Evolutionary conservation across 2,329 filamentous ascomycete species (phyloP).

Genomic region (Diaporthe nobilis): DNA sequence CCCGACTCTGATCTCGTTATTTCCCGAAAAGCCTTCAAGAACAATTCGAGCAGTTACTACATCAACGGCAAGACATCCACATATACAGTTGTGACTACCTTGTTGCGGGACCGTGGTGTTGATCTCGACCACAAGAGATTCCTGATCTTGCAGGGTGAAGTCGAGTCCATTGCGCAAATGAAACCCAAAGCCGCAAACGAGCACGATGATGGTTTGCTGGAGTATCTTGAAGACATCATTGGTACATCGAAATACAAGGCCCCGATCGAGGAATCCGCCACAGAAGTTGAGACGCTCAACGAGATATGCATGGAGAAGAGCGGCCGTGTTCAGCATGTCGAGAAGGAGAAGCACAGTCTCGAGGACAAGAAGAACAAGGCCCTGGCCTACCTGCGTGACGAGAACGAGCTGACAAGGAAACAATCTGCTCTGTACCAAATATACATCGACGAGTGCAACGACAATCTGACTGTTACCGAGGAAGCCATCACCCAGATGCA

Average conservation of each 20-base stretch:
- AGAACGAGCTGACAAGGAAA: constrained; percentile 92
- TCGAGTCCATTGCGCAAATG: constrained; percentile 99
- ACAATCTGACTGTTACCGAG: constrained; percentile 89
- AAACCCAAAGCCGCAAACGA: constrained; percentile 96
- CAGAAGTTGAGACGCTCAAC: constrained; percentile 92
- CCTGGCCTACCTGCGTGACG: constrained; percentile 87
- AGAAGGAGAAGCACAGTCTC: constrained; percentile 93
- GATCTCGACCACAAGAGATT: constrained; percentile 99
- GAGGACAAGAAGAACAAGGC: constrained; percentile 98
- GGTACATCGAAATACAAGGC: constrained; percentile 98
- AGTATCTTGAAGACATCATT: constrained; percentile 98
- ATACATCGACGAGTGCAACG: constrained; percentile 87
- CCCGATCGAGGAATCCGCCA: constrained; percentile 93
- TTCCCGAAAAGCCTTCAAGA: constrained; percentile 94
- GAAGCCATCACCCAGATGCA: constrained; percentile 95
- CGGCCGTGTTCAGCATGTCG: constrained; percentile 94
- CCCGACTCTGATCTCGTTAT: constrained; percentile 89
- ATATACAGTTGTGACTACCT: constrained; percentile 90
- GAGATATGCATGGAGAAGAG: constrained; percentile 97
- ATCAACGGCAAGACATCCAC: constrained; percentile 92
- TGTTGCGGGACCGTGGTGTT: constrained; percentile 89
- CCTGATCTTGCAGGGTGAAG: constrained; percentile 95
- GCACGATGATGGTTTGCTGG: constrained; percentile 94
- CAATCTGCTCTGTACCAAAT: constrained; percentile 94
- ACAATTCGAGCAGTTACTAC: constrained; percentile 98